Percentiles rank a stretch among this genome's conserved stretches.
These are phyloP conservation scores for Paecilomyces variotii DNA, from an alignment of 2,329 filamentous ascomycete genomes.

Conservation along the genomic window DNA sequence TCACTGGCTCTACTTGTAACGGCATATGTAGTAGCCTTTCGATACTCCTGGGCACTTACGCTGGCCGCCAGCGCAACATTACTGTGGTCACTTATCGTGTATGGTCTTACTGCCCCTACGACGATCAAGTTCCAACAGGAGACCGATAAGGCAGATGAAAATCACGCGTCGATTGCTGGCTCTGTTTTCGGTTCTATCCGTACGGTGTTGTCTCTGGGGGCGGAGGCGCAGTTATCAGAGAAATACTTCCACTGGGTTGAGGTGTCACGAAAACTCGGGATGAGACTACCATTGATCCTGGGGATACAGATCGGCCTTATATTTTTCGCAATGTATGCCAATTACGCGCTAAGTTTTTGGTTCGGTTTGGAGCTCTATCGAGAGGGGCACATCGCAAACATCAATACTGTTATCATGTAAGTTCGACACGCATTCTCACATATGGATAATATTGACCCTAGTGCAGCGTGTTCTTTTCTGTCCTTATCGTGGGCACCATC, in stretches of 20 bases:
- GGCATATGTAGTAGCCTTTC: constrained; percentile 45
- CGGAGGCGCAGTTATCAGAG: constrained; percentile 26
- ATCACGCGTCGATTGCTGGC: constrained; percentile 30
- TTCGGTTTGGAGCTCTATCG: constrained; percentile 27
- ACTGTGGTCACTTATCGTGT: constrained; percentile 32
- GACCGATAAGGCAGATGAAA: constrained; percentile 30
- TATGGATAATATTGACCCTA: neutral
- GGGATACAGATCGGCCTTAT: constrained; percentile 25
- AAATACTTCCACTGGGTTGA: constrained; percentile 32
- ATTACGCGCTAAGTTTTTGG: constrained; percentile 31
- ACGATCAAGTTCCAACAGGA: constrained; percentile 24
- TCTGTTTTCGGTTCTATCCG: constrained; percentile 37
- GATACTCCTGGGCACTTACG: constrained; percentile 46
- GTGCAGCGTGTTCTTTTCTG: constrained; percentile 3
- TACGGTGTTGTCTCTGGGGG: constrained; percentile 38
- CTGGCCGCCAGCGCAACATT: constrained; percentile 42
- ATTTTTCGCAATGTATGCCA: constrained; percentile 30
- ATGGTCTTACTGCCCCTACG: constrained; percentile 23
- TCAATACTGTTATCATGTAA: constrained; percentile 31
- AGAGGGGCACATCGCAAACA: constrained; percentile 23
- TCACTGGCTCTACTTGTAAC: constrained; percentile 34
- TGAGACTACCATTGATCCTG: constrained; percentile 17
- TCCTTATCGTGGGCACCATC: constrained; percentile 15
- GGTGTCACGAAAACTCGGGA: constrained; percentile 26
- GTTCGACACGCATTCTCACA: neutral